Conservation (phyloP, 2,329 filamentous ascomycete genomes). For the Aspergillus thermomutatus region DNA sequence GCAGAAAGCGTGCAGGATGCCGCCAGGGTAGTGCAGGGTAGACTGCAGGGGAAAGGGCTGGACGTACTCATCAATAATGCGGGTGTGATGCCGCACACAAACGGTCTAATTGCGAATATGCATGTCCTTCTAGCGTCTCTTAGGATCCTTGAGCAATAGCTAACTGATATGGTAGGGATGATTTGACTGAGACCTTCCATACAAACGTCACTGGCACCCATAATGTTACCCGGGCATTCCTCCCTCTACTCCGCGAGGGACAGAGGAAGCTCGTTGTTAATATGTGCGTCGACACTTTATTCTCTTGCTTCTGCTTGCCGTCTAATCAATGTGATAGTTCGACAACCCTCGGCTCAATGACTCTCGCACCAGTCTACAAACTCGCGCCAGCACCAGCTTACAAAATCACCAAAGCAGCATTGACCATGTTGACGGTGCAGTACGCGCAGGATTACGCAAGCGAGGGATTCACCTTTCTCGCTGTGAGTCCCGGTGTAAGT, state of each 20-base stretch:
- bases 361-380: constrained; percentile 18
- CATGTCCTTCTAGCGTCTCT: constrained; percentile 5
- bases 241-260: constrained; percentile 39
- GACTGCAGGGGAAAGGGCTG: constrained; percentile 38
- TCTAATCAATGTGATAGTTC: constrained; percentile 26
- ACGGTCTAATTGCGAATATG: constrained; percentile 22
- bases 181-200: constrained; percentile 37
- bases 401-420: constrained; percentile 47
- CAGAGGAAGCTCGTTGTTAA: constrained; percentile 44
- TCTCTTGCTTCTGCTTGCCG: background rate
- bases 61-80: constrained; percentile 50
- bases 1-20: constrained; percentile 34
- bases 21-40: constrained; percentile 28
- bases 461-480: constrained; percentile 42
- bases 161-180: constrained; percentile 23
- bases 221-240: constrained; percentile 36
- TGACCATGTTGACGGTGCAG: constrained; percentile 46
- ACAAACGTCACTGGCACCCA: constrained; percentile 44
- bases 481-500: constrained; percentile 45
- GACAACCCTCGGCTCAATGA: constrained; percentile 43
- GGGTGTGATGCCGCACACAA: constrained; percentile 25
- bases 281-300: constrained; percentile 31
- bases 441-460: constrained; percentile 25
- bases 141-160: too few relatives aligned
- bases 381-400: constrained; percentile 33